phyloP scores from a whole-genome alignment of 192 early-diverging fungal genomes.

The Helicostylum pulchrum region DNA sequence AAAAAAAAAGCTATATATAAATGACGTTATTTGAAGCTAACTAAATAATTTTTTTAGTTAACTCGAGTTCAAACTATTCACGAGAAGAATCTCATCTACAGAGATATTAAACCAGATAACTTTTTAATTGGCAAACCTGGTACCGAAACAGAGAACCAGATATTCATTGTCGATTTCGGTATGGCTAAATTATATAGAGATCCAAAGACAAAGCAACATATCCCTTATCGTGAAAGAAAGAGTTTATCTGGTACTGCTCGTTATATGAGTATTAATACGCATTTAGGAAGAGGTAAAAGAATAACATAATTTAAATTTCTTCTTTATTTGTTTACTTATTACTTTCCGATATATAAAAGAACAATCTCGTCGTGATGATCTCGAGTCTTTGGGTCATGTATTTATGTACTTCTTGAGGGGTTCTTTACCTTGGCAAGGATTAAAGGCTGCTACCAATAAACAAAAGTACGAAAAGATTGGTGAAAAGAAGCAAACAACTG shows the following conservation, averaged over 20 bases:
- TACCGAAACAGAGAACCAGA: slow-evolving; percentile 56
- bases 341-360: slow-evolving; percentile 49
- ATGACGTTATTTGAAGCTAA: not conserved
- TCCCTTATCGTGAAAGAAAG: slow-evolving; percentile 96
- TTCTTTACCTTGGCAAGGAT: slow-evolving; percentile 93
- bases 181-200: slow-evolving; percentile 98
- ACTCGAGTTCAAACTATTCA: slow-evolving; percentile 90
- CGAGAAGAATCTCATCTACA: slow-evolving; percentile 92
- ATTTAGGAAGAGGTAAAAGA: slow-evolving; percentile 80
- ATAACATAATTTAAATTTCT: not conserved
- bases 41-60: slow-evolving; percentile 33
- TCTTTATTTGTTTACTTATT: slow-evolving; percentile 9
- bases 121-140: slow-evolving; percentile 86
- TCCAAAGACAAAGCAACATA: slow-evolving; percentile 94
- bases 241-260: slow-evolving; percentile 92
- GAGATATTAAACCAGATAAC: slow-evolving; percentile 99
- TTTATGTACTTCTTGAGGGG: slow-evolving; percentile 98
- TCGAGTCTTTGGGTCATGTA: slow-evolving; percentile 97
- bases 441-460: slow-evolving; percentile 97
- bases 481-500: slow-evolving; percentile 92
- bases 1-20: not conserved
- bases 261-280: slow-evolving; percentile 99
- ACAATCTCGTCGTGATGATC: slow-evolving; percentile 95
- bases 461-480: slow-evolving; percentile 99
- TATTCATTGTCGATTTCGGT: slow-evolving; percentile 96